Evolutionary conservation across 2,329 filamentous ascomycete genomes (phyloP), one percentile per base, ranked within the genome.

Genomic region (Xylaria sp.): DNA sequence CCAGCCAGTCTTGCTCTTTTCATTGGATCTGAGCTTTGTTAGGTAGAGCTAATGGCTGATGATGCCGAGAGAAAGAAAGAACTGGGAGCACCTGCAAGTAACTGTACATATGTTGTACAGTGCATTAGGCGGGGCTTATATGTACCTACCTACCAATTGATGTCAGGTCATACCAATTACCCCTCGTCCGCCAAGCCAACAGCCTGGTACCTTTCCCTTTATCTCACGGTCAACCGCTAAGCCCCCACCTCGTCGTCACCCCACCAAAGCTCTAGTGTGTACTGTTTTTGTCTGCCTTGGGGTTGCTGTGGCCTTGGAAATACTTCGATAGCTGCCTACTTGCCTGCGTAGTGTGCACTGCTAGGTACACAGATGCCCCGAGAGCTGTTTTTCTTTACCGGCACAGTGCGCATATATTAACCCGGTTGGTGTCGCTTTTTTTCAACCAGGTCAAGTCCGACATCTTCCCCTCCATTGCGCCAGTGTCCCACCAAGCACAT

Each of bases 381-480:
- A 37, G 41, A 51, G 18, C 28, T n/a, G n/a, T 25, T 52, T 8
- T 44, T 25, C 52, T 25, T 34, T 48, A 8, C 9, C 9, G 15
- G n/a, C 61, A 70, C 67, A 70, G 67, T 69, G 67, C 55, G 55
- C n/a, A 18, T 55, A 34, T 41, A 39, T 10, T 44, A 37, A 4
- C 23, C 25, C 28, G 50, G 50, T 25, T n/a, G 57, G 46, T 59
- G 58, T 70, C 69, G 55, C 72, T 70, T 73, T 70, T 74, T 72
- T 72, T 55, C 51, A 67, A 70, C 39, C 39, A 13, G 7, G 34
- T 65, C 73, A 52, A 72, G 72, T 69, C 73, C 73, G 73, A 73
- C 73, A 56, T 55, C 66, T 77, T 75, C 75, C 76, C 76, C 75
- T 77, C 75, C 75, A 77, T 77, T 77, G 74, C 75, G 75, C 76